Conservation (phyloP, 768 basidiomycete species). For the Mycena latifolia region DNA sequence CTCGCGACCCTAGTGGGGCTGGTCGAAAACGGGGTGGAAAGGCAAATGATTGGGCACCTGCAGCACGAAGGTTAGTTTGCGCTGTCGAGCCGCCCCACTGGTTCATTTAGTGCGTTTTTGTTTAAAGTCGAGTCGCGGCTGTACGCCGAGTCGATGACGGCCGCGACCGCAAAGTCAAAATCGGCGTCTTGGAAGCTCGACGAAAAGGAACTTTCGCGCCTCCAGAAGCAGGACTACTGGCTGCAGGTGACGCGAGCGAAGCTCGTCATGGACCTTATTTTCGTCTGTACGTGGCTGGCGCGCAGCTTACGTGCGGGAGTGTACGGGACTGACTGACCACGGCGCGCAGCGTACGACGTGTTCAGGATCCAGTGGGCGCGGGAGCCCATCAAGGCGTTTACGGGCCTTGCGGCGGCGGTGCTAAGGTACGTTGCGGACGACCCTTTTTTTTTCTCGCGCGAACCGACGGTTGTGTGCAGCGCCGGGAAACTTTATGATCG, state of each 20-base stretch:
- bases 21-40: conserved; percentile 87
- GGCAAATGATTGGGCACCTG: conserved; percentile 73
- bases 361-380: conserved; percentile 75
- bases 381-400: conserved; percentile 70
- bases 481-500: conserved; percentile 82
- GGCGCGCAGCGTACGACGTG: conserved; percentile 77
- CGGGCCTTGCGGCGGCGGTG: conserved; percentile 77
- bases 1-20: conserved; percentile 82
- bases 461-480: conserved; percentile 50
- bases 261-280: conserved; percentile 86
- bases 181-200: conserved; percentile 70
- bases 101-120: conserved; percentile 17
- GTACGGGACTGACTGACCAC: conserved; percentile 19
- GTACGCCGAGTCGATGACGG: conserved; percentile 80
- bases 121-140: conserved; percentile 76
- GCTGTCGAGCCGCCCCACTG: conserved; percentile 9
- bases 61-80: conserved; percentile 69
- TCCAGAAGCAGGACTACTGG: conserved; percentile 84
- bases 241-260: conserved; percentile 77
- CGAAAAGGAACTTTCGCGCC: conserved; percentile 75
- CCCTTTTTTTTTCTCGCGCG: conserved; percentile 22
- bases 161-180: conserved; percentile 77
- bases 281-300: conserved; percentile 73
- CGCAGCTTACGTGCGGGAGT: conserved; percentile 20
- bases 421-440: conserved; percentile 68